These are phyloP conservation scores for Pseudocercospora vitis DNA, from an alignment of 2,329 filamentous ascomycete genomes.

Conservation along the genomic window DNA sequence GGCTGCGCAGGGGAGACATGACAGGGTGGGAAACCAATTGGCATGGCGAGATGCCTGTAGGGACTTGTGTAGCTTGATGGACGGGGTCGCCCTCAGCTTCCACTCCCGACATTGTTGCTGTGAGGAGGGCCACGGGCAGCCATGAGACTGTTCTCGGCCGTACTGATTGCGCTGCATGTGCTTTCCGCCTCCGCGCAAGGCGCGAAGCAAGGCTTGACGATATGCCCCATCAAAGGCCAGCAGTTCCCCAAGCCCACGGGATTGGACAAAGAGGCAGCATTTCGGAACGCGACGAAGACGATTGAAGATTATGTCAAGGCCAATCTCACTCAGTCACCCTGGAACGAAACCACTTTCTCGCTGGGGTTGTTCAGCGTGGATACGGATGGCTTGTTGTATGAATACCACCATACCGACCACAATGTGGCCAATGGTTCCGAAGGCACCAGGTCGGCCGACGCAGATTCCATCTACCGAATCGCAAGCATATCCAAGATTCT, in stretches of 20 bases:
- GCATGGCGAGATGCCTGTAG: neutral
- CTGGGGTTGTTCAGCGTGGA: slow-evolving; percentile 22
- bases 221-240: slow-evolving; percentile 27
- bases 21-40: neutral
- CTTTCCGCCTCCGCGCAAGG: neutral
- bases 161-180: slow-evolving; percentile 1
- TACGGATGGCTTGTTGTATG: slow-evolving; percentile 16
- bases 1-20: neutral
- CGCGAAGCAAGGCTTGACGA: slow-evolving; percentile 1
- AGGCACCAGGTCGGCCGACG: slow-evolving; percentile 21
- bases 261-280: slow-evolving; percentile 15
- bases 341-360: slow-evolving; percentile 26
- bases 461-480: slow-evolving; percentile 25
- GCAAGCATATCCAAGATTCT: slow-evolving; percentile 25
- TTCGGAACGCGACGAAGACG: slow-evolving; percentile 16
- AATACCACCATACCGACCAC: slow-evolving; percentile 22
- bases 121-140: neutral
- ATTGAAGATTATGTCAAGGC: slow-evolving; percentile 20
- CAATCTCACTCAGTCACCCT: slow-evolving; percentile 19
- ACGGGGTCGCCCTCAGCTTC: neutral
- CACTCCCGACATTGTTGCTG: neutral
- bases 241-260: slow-evolving; percentile 21
- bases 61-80: neutral
- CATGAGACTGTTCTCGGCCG: slow-evolving; percentile 1
- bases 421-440: slow-evolving; percentile 15